Percentiles rank a stretch among this genome's conserved stretches.
These are phyloP conservation scores for Benincasa hispida DNA, from an alignment of 306 rosid genomes.

Conservation along the genomic window DNA sequence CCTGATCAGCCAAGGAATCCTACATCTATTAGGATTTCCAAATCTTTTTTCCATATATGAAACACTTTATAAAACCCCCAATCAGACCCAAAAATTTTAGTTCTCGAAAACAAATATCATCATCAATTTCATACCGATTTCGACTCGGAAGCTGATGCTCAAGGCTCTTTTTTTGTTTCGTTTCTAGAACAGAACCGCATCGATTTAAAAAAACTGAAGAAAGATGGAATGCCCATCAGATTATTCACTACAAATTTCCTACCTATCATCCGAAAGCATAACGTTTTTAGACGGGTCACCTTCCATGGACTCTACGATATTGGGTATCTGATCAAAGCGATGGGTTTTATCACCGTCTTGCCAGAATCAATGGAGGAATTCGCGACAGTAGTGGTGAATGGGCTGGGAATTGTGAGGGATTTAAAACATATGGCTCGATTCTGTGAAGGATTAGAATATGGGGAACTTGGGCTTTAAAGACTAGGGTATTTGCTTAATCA, in stretches of 20 bases:
- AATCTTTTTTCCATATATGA: too few species aligned
- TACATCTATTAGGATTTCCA: too few species aligned
- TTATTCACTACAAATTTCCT: background rate
- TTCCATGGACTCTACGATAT: constrained; percentile 1
- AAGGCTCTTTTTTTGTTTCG: background rate
- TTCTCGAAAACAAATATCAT: too few species aligned
- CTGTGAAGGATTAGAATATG: background rate
- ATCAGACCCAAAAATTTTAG: too few species aligned
- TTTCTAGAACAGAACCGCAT: background rate
- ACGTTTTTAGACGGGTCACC: background rate
- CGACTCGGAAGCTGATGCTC: background rate
- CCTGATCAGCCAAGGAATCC: too few species aligned
- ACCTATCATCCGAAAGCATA: background rate
- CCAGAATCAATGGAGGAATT: background rate
- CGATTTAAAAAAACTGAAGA: background rate
- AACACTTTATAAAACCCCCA: too few species aligned
- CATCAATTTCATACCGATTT: too few species aligned
- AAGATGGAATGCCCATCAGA: background rate
- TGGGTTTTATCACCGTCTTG: background rate
- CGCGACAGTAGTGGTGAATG: background rate
- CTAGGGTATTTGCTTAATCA: background rate
- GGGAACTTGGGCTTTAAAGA: background rate
- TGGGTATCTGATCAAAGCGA: background rate
- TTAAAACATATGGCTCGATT: background rate
- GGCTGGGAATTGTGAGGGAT: background rate